Evolutionary conservation across 225 moss, liverwort and hornwort species (phyloP), one percentile per base, ranked within the genome.

Genomic region (Lunularia cruciata): DNA sequence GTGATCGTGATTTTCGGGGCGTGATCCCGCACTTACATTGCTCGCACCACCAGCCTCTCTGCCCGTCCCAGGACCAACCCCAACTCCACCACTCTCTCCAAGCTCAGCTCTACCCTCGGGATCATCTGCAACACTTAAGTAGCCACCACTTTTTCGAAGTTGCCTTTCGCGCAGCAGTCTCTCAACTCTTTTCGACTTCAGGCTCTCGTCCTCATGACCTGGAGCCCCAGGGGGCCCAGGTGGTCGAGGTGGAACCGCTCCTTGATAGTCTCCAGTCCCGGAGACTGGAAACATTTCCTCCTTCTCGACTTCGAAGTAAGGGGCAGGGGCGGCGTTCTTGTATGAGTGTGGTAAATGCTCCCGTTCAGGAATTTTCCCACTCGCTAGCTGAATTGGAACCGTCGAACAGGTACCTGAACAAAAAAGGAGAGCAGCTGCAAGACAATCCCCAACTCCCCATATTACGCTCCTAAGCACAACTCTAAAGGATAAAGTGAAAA

Each of bases 121-220:
- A 67, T 90, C 90, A 72, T 93, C 90, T 67, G 73, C 79, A 58
- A 63, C 54, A 60, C 71, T 71, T 19, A 56, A 72, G 7, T 54
- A 46, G 53, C 59, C 75, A 67, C 81, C 76, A 75, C 78, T 88
- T 75, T 81, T 84, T 15, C 80, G 72, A 57, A 71, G 59, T 76
- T 84, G 88, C 66, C 87, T 80, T 68, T 93, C 83, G 73, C 90
- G 83, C 53, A 87, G 88, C 74, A 93, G 77, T 58, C 90, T 83
- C 83, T 90, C 91, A 68, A 95, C 91, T 68, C 94, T 38, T 38
- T 67, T 67, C 11, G 67, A 67, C 35, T 66, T 66, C 30, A 43
- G 43, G 16, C 12, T 46, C 31, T 18, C 49, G 3, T 66, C 65
- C 46, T 67, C 67, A 13, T 40, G 40, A 40, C 40, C 40, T 6